Percentiles rank a stretch among this genome's conserved stretches.
phyloP scores from a whole-genome alignment of 495 filamentous ascomycete genomes.

The Extremus antarcticus region DNA sequence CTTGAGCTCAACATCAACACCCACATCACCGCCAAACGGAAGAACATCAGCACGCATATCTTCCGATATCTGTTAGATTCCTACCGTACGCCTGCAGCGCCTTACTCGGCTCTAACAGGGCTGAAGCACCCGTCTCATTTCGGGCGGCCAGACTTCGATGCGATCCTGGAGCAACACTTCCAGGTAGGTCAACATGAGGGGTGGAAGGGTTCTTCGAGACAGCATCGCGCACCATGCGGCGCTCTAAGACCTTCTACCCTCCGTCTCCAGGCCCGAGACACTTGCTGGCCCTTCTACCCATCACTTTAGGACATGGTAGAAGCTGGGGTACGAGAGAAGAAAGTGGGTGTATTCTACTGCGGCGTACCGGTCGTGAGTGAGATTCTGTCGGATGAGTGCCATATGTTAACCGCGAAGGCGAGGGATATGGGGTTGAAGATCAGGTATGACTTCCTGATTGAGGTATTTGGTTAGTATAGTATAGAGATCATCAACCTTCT shows the following conservation, averaged over 20 bases:
- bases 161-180: conserved; percentile 21
- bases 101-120: conserved; percentile 30
- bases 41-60: conserved; percentile 30
- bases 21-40: conserved; percentile 31
- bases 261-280: too few species aligned
- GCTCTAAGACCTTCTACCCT: too few species aligned
- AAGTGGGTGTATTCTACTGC: conserved; percentile 20
- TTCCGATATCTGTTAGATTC: conserved; percentile 32
- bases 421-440: conserved; percentile 68
- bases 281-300: too few species aligned
- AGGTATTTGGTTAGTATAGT: conserved; percentile 38
- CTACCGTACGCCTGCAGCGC: conserved; percentile 28
- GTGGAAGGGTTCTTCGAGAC: too few species aligned
- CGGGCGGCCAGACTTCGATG: conserved; percentile 18
- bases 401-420: conserved; percentile 35
- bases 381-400: conserved; percentile 20
- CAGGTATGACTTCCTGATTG: conserved; percentile 37
- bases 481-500: too few species aligned
- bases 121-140: conserved; percentile 33
- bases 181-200: too few species aligned
- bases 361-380: conserved; percentile 20
- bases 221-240: too few species aligned
- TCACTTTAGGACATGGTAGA: conserved; percentile 7
- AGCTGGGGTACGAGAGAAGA: conserved; percentile 7
- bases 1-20: conserved; percentile 33